phyloP scores from a whole-genome alignment of 257 asterid species.

The Ocimum tenuiflorum region DNA sequence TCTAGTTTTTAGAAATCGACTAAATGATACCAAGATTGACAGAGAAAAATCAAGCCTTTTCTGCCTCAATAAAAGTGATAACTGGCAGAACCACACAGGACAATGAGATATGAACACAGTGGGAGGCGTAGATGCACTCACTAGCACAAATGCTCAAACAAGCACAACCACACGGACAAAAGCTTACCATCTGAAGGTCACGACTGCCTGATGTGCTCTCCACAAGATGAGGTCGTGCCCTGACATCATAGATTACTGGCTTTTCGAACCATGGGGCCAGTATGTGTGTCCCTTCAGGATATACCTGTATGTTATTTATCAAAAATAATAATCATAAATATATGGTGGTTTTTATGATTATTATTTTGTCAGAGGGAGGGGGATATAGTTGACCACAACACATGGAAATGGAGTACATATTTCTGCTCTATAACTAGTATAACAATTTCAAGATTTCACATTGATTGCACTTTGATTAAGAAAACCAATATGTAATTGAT shows the following conservation, averaged over 20 bases:
- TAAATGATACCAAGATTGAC: background rate
- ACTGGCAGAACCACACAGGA: background rate
- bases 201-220: constrained; percentile 96
- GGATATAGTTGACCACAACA: background rate
- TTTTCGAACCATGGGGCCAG: constrained; percentile 95
- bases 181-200: constrained; percentile 84
- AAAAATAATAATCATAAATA: background rate
- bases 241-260: constrained; percentile 80
- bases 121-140: background rate
- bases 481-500: background rate
- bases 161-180: background rate
- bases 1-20: background rate
- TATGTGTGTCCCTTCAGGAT: constrained; percentile 92
- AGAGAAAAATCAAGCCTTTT: background rate
- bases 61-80: background rate
- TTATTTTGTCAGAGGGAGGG: background rate
- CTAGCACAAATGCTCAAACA: background rate
- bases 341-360: background rate
- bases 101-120: background rate
- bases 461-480: background rate
- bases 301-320: constrained; percentile 38
- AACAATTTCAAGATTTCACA: background rate
- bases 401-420: background rate
- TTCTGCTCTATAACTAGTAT: background rate
- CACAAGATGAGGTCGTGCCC: constrained; percentile 84